Conservation (phyloP, 768 basidiomycete species). For the Termitomyces sp. region DNA sequence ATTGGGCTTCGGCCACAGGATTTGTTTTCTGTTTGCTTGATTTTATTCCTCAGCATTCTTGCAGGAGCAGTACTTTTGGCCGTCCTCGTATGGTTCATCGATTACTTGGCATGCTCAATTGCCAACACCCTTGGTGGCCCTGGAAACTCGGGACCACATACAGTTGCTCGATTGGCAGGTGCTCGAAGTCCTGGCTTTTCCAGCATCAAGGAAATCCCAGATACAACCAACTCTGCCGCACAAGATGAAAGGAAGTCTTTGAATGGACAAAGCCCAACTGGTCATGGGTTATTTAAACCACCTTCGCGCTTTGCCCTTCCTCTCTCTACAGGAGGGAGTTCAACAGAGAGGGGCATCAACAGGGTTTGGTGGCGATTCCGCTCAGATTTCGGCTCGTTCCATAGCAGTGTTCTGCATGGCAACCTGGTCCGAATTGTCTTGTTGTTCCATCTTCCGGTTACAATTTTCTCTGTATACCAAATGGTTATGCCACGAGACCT, state of each 20-base stretch:
- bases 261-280: slow-evolving; percentile 29
- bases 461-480: slow-evolving; percentile 87
- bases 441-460: slow-evolving; percentile 92
- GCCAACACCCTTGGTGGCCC: slow-evolving; percentile 16
- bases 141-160: slow-evolving; percentile 10
- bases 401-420: slow-evolving; percentile 77
- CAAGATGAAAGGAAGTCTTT: slow-evolving; percentile 49
- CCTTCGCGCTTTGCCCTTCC: slow-evolving; percentile 22
- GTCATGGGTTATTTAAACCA: slow-evolving; percentile 18
- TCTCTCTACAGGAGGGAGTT: slow-evolving; percentile 18
- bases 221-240: slow-evolving; percentile 16
- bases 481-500: slow-evolving; percentile 54
- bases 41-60: slow-evolving; percentile 76
- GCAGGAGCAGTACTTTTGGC: slow-evolving; percentile 70
- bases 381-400: slow-evolving; percentile 69
- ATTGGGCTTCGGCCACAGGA: slow-evolving; percentile 81
- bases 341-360: slow-evolving; percentile 29
- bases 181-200: slow-evolving; percentile 33
- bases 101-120: slow-evolving; percentile 44
- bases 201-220: slow-evolving; percentile 48
- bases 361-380: slow-evolving; percentile 52
- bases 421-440: slow-evolving; percentile 90
- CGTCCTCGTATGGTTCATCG: slow-evolving; percentile 66
- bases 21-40: slow-evolving; percentile 77
- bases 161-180: slow-evolving; percentile 21